Base-by-base conservation (phyloP, 371 early-diverging fungal species). In the Lichtheimia ramosa region DNA sequence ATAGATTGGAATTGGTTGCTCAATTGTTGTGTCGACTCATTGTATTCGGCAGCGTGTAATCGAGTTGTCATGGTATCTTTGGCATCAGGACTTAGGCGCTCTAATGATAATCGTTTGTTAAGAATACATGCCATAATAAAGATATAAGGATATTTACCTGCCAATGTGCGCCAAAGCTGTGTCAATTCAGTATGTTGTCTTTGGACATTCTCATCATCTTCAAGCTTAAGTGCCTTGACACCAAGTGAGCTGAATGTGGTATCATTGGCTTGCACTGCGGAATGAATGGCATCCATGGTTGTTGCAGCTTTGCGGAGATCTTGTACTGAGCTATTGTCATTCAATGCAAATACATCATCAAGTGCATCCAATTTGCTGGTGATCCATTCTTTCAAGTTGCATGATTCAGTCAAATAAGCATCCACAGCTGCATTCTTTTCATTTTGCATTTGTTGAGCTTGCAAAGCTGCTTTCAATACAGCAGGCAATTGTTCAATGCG, bases 351-450 rank as follows among this genome's bases (percentile, higher is more conserved):
- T 5, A 51, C 41, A 8, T 21, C 43, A 4, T 63, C 54, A 15
- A 62, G 43, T 42, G 42, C 18, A 24, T 57, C 54, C 6, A 49
- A 20, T 28, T 42, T 55, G 6, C 56, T 34, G 13, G 41, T 12
- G 5, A 76, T 74, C 79, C 79, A 79, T 34, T 58, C 68, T 12
- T 62, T 41, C 14, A 74, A 64, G n/a, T 43, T 61, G 6, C 48
- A 41, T 1, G 71, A 74, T 50, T 79, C 75, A 1, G 65, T 52
- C 23, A 65, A 40, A 12, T 74, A 79, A 7, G 71, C 59, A n/a
- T 66, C 67, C 14, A 70, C 68, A 0, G 73, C 69, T 23, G 73
- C 72, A 18, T 66, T 63, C 14, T 71, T 66, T 48, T 73, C 69
- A 8, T 75, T 71, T 6, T 68, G 51, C 3, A 67, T 43, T 51